Base-by-base conservation (phyloP, 768 basidiomycete genomes). In the Psilocybe cubensis region DNA sequence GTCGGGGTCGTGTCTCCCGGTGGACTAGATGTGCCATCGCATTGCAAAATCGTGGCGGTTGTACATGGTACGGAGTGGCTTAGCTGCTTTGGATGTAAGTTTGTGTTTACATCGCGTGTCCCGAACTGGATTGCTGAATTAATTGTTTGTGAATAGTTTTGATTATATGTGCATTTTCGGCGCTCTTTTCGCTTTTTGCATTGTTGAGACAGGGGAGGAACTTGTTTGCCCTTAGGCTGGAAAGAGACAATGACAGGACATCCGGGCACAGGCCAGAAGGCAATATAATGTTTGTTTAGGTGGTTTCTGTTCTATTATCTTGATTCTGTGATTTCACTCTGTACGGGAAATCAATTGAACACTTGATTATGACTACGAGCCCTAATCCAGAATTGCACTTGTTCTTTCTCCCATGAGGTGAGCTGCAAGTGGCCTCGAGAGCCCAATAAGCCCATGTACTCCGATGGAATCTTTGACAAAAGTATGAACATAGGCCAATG, bases 81-180 rank as follows among this genome's bases (percentile, higher is more conserved):
- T 27, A 57, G 28, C 14, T 57, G 56, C 18, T 51, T 57, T 27
- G 56, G 48, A 10, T 57, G 56, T 57, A 12, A 57, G 56, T 49
- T 24, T 11, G 8, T 23, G 11, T 11, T 14, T 49, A 7, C 20
- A 17, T 33, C 24, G 11, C 35, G 3, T 10, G 8, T 1, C 6
- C 11, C 9, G 21, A 42, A 8, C 41, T 6, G 17, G 6, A 20
- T 8, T 12, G 41, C 17, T 8, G n/a, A 42, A 5, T n/a, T 8
- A 17, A 5, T 8, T 8, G 17, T 44, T 24, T 14, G 25, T 4
- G 8, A 3, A 31, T 43, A 57, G 56, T 57, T 31, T 31, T 57
- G 28, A 57, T 57, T 25, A 51, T 57, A 9, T 57, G 41, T 18
- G 48, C 56, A 4, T 57, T 57, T 20, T 8, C 56, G 14, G 56